Conservation (phyloP, 1,139 yeast species). For the Nakaseomyces sp. region DNA sequence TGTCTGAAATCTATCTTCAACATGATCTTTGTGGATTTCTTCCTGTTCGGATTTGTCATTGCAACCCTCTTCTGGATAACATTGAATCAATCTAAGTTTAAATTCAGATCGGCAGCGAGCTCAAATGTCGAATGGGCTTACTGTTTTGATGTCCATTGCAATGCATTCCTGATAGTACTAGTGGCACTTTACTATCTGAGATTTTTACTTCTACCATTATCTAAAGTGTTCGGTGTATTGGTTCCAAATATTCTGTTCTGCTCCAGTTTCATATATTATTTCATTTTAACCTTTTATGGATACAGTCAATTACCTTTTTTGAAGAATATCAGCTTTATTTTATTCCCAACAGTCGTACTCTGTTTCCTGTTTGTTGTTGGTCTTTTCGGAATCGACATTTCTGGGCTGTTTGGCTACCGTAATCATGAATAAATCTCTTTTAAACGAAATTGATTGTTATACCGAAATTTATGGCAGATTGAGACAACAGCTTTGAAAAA, state of each 20-base stretch:
- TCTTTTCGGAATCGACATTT: slow-evolving; percentile 51
- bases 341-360: slow-evolving; percentile 51
- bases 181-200: slow-evolving; percentile 66
- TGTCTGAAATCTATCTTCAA: slow-evolving; percentile 58
- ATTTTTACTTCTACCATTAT: slow-evolving; percentile 63
- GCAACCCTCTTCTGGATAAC: slow-evolving; percentile 69
- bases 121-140: slow-evolving; percentile 84
- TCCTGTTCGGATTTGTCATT: slow-evolving; percentile 57
- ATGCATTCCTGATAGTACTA: slow-evolving; percentile 78
- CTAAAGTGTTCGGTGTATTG: slow-evolving; percentile 53
- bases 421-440: not conserved
- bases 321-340: slow-evolving; percentile 48
- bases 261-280: slow-evolving; percentile 64
- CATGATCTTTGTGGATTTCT: slow-evolving; percentile 81
- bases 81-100: slow-evolving; percentile 51
- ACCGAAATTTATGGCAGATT: no score
- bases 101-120: slow-evolving; percentile 34
- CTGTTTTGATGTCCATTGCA: slow-evolving; percentile 90
- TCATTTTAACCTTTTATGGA: slow-evolving; percentile 76
- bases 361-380: slow-evolving; percentile 51
- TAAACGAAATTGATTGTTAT: no score
- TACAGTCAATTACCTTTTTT: slow-evolving; percentile 77
- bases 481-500: no score
- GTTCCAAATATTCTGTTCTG: slow-evolving; percentile 75
- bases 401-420: slow-evolving; percentile 20